Percentiles rank a stretch among this genome's conserved stretches.
Evolutionary conservation across 192 early-diverging fungal genomes (phyloP).

Genomic region (Dispira simplex): DNA sequence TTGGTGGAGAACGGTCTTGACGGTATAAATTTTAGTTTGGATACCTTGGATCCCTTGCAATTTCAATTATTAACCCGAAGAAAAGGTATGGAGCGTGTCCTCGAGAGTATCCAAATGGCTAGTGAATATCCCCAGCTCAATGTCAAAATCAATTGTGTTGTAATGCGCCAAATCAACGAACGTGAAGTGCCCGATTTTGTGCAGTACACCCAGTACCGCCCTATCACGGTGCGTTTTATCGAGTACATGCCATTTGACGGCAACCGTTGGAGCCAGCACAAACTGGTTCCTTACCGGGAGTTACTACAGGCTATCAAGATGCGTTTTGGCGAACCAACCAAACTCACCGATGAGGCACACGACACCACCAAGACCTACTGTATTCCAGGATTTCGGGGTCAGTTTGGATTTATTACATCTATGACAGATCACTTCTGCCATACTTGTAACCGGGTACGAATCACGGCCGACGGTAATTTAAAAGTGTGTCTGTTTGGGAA

Average conservation of each 20-base stretch:
- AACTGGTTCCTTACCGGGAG: slow-evolving; percentile 73
- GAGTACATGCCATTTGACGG: slow-evolving; percentile 99
- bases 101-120: slow-evolving; percentile 60
- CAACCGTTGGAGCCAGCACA: slow-evolving; percentile 74
- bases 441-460: slow-evolving; percentile 83
- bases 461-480: slow-evolving; percentile 88
- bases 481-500: slow-evolving; percentile 94
- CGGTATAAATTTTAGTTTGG: slow-evolving; percentile 78
- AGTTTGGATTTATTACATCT: slow-evolving; percentile 92
- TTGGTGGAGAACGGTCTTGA: slow-evolving; percentile 65
- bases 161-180: slow-evolving; percentile 79
- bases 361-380: slow-evolving; percentile 70
- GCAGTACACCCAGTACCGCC: slow-evolving; percentile 57
- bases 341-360: slow-evolving; percentile 52
- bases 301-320: slow-evolving; percentile 40
- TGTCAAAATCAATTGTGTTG: slow-evolving; percentile 90
- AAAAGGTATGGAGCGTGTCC: slow-evolving; percentile 59
- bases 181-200: slow-evolving; percentile 72
- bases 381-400: slow-evolving; percentile 66
- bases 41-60: slow-evolving; percentile 72
- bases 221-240: slow-evolving; percentile 79
- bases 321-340: slow-evolving; percentile 41
- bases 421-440: slow-evolving; percentile 98
- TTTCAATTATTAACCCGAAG: slow-evolving; percentile 86
- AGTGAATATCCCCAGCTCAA: slow-evolving; percentile 40